Percentiles rank a stretch among this genome's conserved stretches.
These are phyloP conservation scores for Trametes coccinea DNA, from an alignment of 768 basidiomycete species.

Conservation along the genomic window DNA sequence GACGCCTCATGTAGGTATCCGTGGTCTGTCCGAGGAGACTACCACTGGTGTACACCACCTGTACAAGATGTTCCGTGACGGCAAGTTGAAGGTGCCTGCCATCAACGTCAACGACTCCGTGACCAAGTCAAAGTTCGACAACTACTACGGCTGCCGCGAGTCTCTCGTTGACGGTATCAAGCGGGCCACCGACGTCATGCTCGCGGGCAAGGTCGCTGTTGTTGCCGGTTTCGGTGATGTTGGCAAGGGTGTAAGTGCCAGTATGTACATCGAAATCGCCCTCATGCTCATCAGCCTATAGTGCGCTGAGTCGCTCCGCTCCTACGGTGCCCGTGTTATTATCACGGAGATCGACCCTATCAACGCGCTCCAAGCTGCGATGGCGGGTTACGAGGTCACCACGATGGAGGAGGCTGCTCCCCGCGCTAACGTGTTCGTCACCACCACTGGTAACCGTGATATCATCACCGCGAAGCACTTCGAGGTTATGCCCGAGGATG, in stretches of 20 bases:
- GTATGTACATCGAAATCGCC: background rate
- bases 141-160: constrained; percentile 99
- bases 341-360: constrained; percentile 99
- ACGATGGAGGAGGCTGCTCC: constrained; percentile 98
- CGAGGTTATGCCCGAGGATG: constrained; percentile 93
- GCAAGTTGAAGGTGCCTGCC: constrained; percentile 93
- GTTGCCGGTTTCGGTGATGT: constrained; percentile 99
- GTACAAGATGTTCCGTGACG: constrained; percentile 96
- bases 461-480: constrained; percentile 95
- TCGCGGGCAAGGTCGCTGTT: constrained; percentile 98
- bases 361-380: constrained; percentile 99
- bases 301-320: constrained; percentile 96
- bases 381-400: constrained; percentile 98
- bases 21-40: constrained; percentile 97
- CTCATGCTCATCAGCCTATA: constrained; percentile 32
- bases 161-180: constrained; percentile 99
- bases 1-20: constrained; percentile 56
- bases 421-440: constrained; percentile 90
- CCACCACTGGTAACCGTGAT: constrained; percentile 98
- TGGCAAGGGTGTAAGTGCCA: constrained; percentile 87
- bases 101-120: constrained; percentile 99
- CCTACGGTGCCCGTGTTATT: constrained; percentile 96
- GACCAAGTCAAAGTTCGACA: constrained; percentile 99
- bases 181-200: constrained; percentile 99
- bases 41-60: constrained; percentile 99